phyloP scores from a whole-genome alignment of 169 alveolate species.

The Plasmodium sp. region DNA sequence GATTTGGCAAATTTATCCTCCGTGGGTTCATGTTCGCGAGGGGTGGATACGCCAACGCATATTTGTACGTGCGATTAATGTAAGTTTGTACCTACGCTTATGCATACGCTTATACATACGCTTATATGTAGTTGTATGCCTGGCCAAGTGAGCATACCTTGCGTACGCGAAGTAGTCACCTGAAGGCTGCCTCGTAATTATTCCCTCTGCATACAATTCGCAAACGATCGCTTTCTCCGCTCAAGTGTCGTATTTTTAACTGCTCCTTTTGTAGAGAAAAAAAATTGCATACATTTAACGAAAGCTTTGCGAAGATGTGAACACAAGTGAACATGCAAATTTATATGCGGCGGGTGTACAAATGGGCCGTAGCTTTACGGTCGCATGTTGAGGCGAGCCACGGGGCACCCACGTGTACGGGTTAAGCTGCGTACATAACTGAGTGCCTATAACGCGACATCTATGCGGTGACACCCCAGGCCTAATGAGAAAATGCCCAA shows the following conservation, averaged over 20 bases:
- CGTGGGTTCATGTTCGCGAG: neutral
- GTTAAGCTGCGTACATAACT: neutral
- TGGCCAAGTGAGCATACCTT: neutral
- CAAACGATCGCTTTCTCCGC: neutral
- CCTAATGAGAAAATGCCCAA: neutral
- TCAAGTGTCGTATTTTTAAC: neutral
- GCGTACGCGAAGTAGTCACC: neutral
- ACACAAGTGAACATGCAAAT: neutral
- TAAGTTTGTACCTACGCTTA: neutral
- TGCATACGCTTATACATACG: neutral
- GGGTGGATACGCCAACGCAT: neutral
- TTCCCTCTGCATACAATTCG: neutral
- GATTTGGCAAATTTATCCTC: neutral
- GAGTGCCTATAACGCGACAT: neutral
- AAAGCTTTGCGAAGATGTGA: neutral
- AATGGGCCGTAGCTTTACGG: neutral
- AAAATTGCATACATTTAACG: neutral
- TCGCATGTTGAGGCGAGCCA: neutral
- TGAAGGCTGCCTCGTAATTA: neutral
- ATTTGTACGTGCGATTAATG: neutral
- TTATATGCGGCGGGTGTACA: neutral
- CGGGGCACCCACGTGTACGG: neutral
- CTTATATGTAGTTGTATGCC: neutral
- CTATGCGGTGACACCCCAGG: neutral
- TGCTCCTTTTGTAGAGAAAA: neutral